Conservation (phyloP, 2,329 filamentous ascomycete genomes). For the Verticillium tricorpus region DNA sequence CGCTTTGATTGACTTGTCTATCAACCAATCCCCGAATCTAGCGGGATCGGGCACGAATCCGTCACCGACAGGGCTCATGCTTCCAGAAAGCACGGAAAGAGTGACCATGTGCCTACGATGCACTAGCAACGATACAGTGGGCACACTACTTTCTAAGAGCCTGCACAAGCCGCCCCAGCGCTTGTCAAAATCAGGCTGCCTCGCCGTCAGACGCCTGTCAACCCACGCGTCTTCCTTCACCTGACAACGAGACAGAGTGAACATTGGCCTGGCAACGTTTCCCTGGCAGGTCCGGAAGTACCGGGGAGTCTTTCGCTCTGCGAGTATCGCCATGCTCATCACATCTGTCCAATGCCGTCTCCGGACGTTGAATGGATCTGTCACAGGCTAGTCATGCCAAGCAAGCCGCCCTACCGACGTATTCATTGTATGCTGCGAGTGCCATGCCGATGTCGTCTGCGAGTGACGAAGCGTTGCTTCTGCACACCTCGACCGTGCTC, state of each 20-base stretch:
- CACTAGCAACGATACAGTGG: not conserved
- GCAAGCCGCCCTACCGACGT: not conserved
- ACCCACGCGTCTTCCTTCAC: not conserved
- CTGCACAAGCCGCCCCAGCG: not conserved
- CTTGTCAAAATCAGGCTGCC: not conserved
- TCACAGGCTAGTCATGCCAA: too few relatives aligned
- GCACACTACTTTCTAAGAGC: not conserved
- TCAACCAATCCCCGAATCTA: slow-evolving; percentile 8
- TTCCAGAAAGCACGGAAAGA: slow-evolving; percentile 11
- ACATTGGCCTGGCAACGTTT: not conserved
- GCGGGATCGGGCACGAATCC: slow-evolving; percentile 6
- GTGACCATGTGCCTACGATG: not conserved
- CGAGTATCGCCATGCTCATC: not conserved
- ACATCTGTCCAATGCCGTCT: not conserved
- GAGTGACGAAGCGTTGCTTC: not conserved
- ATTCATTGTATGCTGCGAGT: not conserved
- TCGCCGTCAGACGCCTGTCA: not conserved
- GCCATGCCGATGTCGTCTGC: not conserved
- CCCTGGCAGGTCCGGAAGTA: not conserved
- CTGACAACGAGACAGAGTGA: not conserved
- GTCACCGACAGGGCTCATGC: slow-evolving; percentile 4
- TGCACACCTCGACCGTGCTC: not conserved
- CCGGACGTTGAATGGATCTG: too few relatives aligned
- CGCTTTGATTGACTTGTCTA: not conserved
- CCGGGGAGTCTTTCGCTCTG: not conserved